Evolutionary conservation across 495 filamentous ascomycete species (phyloP), one percentile per base, ranked within the genome.

Genomic region (Chaetomium tenue): DNA sequence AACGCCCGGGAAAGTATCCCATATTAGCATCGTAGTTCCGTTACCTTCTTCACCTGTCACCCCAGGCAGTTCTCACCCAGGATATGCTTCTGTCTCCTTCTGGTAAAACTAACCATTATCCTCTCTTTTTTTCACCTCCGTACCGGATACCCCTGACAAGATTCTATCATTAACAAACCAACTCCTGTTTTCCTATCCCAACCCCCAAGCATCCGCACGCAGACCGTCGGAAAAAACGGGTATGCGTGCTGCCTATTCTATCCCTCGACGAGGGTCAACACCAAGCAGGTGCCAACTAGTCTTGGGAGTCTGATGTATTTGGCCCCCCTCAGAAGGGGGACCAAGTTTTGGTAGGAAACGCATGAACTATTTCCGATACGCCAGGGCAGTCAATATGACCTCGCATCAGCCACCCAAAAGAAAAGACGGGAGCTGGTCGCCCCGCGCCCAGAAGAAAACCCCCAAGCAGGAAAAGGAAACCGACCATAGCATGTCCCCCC

Each of bases 381-480:
- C 20, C 46, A 20, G 18, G 46, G 11, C 46, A 50, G 12, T 11
- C 46, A 50, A 23, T 2, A 23, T 22, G 46, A 4, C 18, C 46
- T 50, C 48, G 48, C 48, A 52, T 23, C 48, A 16, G 48, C 48
- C 22, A 12, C 52, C 15, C 52, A 15, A 55, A 40, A 39, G 11
- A 28, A 56, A 39, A 30, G 11, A 9, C n/a, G 39, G 33, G 20
- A 7, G 13, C 52, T 33, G 33, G 23, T 20, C 52, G 28, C 3
- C 39, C 5, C 37, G 22, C 22, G 22, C 0, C 18, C 3, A 37
- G 13, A 39, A 50, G 61, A 15, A 64, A 63, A 39, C 30, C 23
- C 4, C 44, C 55, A 57, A 67, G 50, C 39, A 20, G 52, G 33
- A 64, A 65, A 40, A 37, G 22, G 48, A 20, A 66, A 50, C 62